phyloP scores from a whole-genome alignment of 352 stramenopile genomes.

The Phytophthora sansomeana region DNA sequence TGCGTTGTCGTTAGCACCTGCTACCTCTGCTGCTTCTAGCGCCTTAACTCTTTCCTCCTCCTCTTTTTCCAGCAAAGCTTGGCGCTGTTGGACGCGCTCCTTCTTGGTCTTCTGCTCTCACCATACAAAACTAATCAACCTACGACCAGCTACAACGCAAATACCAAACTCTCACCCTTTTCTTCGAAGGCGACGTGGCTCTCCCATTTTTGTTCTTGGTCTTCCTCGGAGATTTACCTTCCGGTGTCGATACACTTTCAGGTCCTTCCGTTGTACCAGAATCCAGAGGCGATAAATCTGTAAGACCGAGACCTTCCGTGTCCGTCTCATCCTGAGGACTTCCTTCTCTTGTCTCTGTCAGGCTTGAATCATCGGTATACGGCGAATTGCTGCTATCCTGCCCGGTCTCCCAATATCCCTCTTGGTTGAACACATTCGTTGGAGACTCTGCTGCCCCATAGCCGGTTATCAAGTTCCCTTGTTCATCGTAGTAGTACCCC shows the following conservation, averaged over 20 bases:
- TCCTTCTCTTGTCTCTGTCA: background rate
- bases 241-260: conserved; percentile 5
- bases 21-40: conserved; percentile 2
- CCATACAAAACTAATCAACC: background rate
- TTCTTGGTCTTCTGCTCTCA: conserved; percentile 50
- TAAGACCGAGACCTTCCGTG: background rate
- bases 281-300: conserved; percentile 1
- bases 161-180: conserved; percentile 11
- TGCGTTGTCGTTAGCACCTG: background rate
- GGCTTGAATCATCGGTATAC: conserved; percentile 6
- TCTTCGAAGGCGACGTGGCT: conserved; percentile 28
- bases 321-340: conserved; percentile 17
- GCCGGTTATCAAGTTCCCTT: conserved; percentile 24
- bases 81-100: conserved; percentile 60
- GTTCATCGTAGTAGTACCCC: conserved; percentile 41
- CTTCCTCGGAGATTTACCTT: conserved; percentile 9
- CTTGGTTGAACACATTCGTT: conserved; percentile 48
- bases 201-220: conserved; percentile 15
- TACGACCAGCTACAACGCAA: too few species aligned
- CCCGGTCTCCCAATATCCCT: conserved; percentile 60
- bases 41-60: conserved; percentile 45
- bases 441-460: conserved; percentile 27
- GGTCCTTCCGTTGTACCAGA: background rate
- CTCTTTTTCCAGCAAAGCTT: conserved; percentile 66
- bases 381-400: conserved; percentile 27